Base-by-base conservation (phyloP, 805 yeast genomes). In the Candida dendrica region DNA sequence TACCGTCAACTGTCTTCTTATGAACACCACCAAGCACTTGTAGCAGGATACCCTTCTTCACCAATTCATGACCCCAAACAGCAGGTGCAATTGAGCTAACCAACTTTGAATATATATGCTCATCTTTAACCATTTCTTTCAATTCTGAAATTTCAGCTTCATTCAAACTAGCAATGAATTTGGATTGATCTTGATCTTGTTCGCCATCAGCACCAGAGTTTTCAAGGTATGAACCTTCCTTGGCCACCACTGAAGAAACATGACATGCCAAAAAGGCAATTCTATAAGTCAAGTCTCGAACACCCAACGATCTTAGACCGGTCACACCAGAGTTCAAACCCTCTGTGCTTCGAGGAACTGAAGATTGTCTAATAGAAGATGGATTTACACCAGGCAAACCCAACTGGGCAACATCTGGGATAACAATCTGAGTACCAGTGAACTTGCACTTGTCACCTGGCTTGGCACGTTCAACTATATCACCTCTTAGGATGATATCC, bases 361-460 rank as follows among this genome's bases (percentile, higher is more conserved):
- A 67, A 5, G 82, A 69, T 48, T 87, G 95, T 56, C 86, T 73
- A 32, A 85, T 67, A 4, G 95, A 76, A 48, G 82, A 77, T 4
- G 98, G 93, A 57, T 89, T 91, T 16, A 91, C 80, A 48, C 98
- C 98, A 0, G 98, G 98, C 31, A 93, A 68, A 5, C 97, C 96
- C 41, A 91, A 70, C 64, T 93, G 98, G 2, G 95, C 71, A 6
- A 93, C 84, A 63, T 91, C 98, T 1, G 98, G 98, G 17, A 91
- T 78, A 8, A 90, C 98, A 45, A 93, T 88, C 58, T 89, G 93
- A 1, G 95, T 83, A 37, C 98, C 98, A 0, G 95, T 87, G 61
- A 93, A 89, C 50, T 79, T 78, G 65, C 96, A 86, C 60, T 87
- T 84, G 63, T 91, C 98, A 50, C 98, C 98, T 1, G 98, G 97